A percentile compares a stretch with the other conserved stretches of the same genome.
These are phyloP conservation scores for Kluyveromyces marxianus DNA, from an alignment of 1,139 yeast genomes.

Conservation along the genomic window DNA sequence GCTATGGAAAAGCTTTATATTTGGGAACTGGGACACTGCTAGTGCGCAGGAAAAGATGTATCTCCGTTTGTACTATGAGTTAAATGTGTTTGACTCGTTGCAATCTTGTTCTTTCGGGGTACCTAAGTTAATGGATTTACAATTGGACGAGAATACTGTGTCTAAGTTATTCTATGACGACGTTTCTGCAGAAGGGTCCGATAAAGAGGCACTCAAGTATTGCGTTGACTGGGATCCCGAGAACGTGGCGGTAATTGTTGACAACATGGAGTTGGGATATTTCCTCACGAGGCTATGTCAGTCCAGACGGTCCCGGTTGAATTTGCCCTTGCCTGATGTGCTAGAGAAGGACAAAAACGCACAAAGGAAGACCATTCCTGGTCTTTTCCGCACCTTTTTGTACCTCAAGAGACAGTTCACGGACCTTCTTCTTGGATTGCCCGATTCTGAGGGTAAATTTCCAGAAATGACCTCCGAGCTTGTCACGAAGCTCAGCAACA, in stretches of 20 bases:
- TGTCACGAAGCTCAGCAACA: slow-evolving; percentile 13
- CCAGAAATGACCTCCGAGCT: slow-evolving; percentile 10
- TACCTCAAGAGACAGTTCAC: slow-evolving; percentile 18
- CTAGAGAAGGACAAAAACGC: not conserved
- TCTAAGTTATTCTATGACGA: slow-evolving; percentile 13
- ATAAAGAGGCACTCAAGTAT: slow-evolving; percentile 17
- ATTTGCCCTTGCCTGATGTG: slow-evolving; percentile 8
- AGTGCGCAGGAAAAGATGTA: slow-evolving; percentile 34
- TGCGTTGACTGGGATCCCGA: slow-evolving; percentile 21
- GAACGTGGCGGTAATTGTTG: slow-evolving; percentile 17
- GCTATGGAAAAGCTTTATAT: slow-evolving; percentile 35
- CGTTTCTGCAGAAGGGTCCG: not conserved
- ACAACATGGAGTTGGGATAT: slow-evolving; percentile 23
- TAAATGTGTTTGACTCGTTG: slow-evolving; percentile 47
- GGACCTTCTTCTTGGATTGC: slow-evolving; percentile 14
- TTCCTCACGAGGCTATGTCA: slow-evolving; percentile 20
- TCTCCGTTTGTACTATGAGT: slow-evolving; percentile 43
- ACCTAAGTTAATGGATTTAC: slow-evolving; percentile 36
- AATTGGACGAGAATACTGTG: slow-evolving; percentile 17
- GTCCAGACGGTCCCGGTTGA: slow-evolving; percentile 13
- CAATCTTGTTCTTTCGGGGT: slow-evolving; percentile 53
- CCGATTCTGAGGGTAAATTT: slow-evolving; percentile 1
- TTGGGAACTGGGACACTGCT: slow-evolving; percentile 27
- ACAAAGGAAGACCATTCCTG: slow-evolving; percentile 2
- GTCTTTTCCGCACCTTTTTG: slow-evolving; percentile 11